These are phyloP conservation scores for Fistulinella cinereoalba DNA, from an alignment of 1,284 basidiomycete genomes.

Conservation along the genomic window DNA sequence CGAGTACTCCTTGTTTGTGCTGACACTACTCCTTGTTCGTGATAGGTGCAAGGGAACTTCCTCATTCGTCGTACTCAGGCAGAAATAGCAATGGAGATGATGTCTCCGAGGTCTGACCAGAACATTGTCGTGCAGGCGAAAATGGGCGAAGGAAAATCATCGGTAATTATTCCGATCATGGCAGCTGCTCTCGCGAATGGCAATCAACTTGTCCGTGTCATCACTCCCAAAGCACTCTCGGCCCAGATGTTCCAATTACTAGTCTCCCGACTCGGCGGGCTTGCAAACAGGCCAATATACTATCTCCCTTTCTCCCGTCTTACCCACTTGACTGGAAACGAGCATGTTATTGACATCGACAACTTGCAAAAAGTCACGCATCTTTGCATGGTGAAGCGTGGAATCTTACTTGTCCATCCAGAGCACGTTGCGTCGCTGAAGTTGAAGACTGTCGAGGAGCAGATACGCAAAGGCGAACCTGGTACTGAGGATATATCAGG, in stretches of 20 bases:
- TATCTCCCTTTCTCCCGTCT: slow-evolving; percentile 43
- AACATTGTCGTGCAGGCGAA: slow-evolving; percentile 51
- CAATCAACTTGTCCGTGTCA: slow-evolving; percentile 42
- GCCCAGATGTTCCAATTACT: slow-evolving; percentile 48
- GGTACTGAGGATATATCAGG: no score
- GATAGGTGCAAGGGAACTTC: slow-evolving; percentile 46
- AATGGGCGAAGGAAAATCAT: slow-evolving; percentile 60
- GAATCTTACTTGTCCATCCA: slow-evolving; percentile 48
- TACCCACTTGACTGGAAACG: no score
- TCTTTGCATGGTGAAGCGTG: slow-evolving; percentile 39
- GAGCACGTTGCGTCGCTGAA: slow-evolving; percentile 53
- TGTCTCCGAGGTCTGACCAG: slow-evolving; percentile 34
- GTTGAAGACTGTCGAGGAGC: slow-evolving; percentile 41
- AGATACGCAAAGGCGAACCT: no score
- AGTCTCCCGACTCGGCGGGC: slow-evolving; percentile 40
- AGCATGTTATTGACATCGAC: no score
- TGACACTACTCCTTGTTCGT: not conserved
- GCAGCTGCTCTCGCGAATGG: slow-evolving; percentile 42
- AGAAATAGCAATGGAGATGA: slow-evolving; percentile 46
- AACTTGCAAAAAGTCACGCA: slow-evolving; percentile 33
- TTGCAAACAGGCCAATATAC: slow-evolving; percentile 45
- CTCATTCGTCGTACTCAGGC: slow-evolving; percentile 41
- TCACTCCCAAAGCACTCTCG: slow-evolving; percentile 44
- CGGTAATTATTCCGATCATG: slow-evolving; percentile 51
- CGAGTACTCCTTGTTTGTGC: not conserved